Percentiles rank a stretch among this genome's conserved stretches.
phyloP scores from a whole-genome alignment of 2,329 filamentous ascomycete species.

The Tolypocladium guangdongense region DNA sequence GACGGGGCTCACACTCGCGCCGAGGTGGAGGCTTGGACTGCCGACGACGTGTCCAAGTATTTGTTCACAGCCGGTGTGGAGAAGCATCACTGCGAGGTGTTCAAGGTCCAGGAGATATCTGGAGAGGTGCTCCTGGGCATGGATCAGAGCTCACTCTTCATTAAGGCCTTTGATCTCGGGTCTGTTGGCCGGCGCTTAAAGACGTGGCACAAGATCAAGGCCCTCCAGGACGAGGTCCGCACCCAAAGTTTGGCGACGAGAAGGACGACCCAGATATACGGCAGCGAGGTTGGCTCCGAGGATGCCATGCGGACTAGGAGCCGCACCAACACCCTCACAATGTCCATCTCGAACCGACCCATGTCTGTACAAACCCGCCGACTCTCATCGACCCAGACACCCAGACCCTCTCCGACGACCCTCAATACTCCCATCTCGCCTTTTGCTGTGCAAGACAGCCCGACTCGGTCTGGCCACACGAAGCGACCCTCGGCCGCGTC shows the following conservation, averaged over 20 bases:
- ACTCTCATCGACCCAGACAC: constrained; percentile 38
- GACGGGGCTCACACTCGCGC: constrained; percentile 53
- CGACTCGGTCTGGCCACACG: constrained; percentile 35
- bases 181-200: constrained; percentile 82
- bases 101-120: constrained; percentile 89
- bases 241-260: constrained; percentile 31
- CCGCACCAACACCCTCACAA: constrained; percentile 47
- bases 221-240: constrained; percentile 77
- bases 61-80: constrained; percentile 79
- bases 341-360: constrained; percentile 32
- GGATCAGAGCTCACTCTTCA: constrained; percentile 89
- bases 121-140: constrained; percentile 89
- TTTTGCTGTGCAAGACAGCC: constrained; percentile 29
- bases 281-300: constrained; percentile 48
- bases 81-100: constrained; percentile 83
- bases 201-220: constrained; percentile 94
- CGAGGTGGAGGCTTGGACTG: constrained; percentile 71
- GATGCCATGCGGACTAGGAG: constrained; percentile 39
- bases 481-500: constrained; percentile 70
- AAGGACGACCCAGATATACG: constrained; percentile 45
- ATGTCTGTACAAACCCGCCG: constrained; percentile 36
- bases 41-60: constrained; percentile 78
- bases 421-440: constrained; percentile 29
- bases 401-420: constrained; percentile 33
- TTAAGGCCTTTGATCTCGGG: constrained; percentile 90